Base-by-base conservation (phyloP, 2,329 filamentous ascomycete species). In the Phialophora chinensis region DNA sequence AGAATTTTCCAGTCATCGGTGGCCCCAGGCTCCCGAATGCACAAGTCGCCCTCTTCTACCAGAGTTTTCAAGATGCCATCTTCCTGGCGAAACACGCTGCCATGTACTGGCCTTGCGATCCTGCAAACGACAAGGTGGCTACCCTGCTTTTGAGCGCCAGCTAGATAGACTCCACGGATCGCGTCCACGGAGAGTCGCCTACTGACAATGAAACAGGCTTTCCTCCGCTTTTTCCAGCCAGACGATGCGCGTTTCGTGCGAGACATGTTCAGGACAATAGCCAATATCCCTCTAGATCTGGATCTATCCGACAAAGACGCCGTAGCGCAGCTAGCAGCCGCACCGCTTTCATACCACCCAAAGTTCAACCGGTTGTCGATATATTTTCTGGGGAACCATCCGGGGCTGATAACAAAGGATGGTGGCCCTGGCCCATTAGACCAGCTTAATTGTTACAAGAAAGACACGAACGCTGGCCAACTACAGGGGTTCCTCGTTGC, bases 51-150 rank as follows among this genome's bases (percentile, higher is more conserved):
- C 31, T 53, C 7, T 60, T 60, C 31, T 60, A 52, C 31, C 58
- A 35, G 27, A 38, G 25, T 12, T 60, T 60, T 12, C 44, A 53
- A 12, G 58, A 60, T 29, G 58, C 58, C 27, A 53, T 60, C 29
- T 31, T 49, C 14, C 29, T 61, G 11, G 47, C 49, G 23, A 42
- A 44, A 25, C 44, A 61, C 11, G 27, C 31, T 14, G 58, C 47
- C 12, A 25, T 60, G 14, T 60, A 52, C 47, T 60, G 58, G 58
- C 58, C 58, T 3, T 60, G 58, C n/a, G 58, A 60, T 38, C 42
- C 58, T 17, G 29, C 44, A 17, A 53, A 23, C 35, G 58, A 60
- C 29, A 29, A 50, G 35, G 58, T 60, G 20, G 52, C 42, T 42
- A 42, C 35, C 35, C 14, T 42, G 35, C 35, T 42, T 14, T 14